Evolutionary conservation across 805 yeast genomes (phyloP), one percentile per base, ranked within the genome.

Genomic region (Saturnispora besseyi): DNA sequence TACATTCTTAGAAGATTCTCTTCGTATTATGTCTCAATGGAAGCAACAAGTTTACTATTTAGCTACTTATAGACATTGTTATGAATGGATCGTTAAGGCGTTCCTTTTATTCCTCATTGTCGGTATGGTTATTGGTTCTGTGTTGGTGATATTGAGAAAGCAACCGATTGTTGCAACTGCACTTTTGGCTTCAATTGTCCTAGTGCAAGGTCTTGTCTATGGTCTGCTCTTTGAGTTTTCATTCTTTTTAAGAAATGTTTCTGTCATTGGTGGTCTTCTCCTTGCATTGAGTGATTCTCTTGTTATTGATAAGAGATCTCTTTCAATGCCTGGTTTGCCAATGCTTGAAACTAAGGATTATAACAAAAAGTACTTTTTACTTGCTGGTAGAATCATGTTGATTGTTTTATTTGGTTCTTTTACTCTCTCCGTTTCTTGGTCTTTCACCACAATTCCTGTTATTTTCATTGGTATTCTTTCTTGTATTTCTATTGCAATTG

Each of bases 261-360:
- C 95, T 22, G 91, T 91, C 46, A 82, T 88, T 56, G 99, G 99
- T 43, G 98, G 98, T 6, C 75, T 91, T 55, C 70, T 91, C 57
- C 78, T 91, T 60, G 96, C 91, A 6, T 78, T 88, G 52, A 80
- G 91, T 49, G 97, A 91, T 64, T 81, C 91, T 8, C 75, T 90
- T 58, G 90, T 87, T 28, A 80, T 87, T 55, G 88, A 78, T 69
- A 82, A 75, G 69, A 76, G 84, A 70, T 72, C 74, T 53, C 77
- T 75, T 63, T 66, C 77, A 36, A 73, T 84, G 76, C 87, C 93
- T 3, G 93, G 91, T 2, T 71, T 84, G 58, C 90, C 90, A 45
- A 77, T 79, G 78, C 69, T 83, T 65, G 77, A 84, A 68, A 67
- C 77, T 62, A 74, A 84, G 66, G 87, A 88, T 70, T 74, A 75